A percentile compares a stretch with the other conserved stretches of the same genome.
Evolutionary conservation across 2,329 filamentous ascomycete genomes (phyloP).

Genomic region (Calonectria ilicicola): DNA sequence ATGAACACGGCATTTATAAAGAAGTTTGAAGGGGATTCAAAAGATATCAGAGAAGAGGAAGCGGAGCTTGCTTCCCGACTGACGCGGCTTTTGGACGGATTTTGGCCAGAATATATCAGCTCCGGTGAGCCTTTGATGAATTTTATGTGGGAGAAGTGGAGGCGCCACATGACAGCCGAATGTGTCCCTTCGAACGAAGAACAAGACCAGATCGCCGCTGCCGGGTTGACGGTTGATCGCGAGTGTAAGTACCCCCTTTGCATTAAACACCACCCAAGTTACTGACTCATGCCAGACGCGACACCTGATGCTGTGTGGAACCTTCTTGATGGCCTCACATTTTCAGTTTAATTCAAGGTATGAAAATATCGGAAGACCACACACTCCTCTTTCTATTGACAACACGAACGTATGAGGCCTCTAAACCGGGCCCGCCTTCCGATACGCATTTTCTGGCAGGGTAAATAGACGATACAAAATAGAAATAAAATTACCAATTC

Average conservation of each 20-base stretch:
- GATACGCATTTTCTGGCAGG: no score
- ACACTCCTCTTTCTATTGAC: no score
- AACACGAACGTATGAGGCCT: no score
- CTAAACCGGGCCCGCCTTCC: no score
- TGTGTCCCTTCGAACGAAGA: not conserved
- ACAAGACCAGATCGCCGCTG: not conserved
- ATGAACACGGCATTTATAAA: not conserved
- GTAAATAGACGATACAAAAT: no score
- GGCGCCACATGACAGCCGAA: not conserved
- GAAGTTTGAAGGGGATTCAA: not conserved
- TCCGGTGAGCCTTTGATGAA: not conserved
- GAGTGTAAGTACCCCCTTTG: not conserved
- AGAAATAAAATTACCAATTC: no score
- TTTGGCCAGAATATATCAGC: not conserved
- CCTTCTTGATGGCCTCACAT: not conserved
- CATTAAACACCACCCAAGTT: not conserved
- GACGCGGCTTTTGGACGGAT: not conserved
- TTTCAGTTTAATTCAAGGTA: not conserved
- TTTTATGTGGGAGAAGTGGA: not conserved
- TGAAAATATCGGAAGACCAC: not conserved
- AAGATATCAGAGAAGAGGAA: not conserved
- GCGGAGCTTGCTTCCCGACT: not conserved
- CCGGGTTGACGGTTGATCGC: not conserved
- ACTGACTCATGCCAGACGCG: not conserved
- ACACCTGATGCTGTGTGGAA: not conserved